Evolutionary conservation across 2,329 filamentous ascomycete genomes (phyloP).

Genomic region (Sphaerostilbella broomeana): DNA sequence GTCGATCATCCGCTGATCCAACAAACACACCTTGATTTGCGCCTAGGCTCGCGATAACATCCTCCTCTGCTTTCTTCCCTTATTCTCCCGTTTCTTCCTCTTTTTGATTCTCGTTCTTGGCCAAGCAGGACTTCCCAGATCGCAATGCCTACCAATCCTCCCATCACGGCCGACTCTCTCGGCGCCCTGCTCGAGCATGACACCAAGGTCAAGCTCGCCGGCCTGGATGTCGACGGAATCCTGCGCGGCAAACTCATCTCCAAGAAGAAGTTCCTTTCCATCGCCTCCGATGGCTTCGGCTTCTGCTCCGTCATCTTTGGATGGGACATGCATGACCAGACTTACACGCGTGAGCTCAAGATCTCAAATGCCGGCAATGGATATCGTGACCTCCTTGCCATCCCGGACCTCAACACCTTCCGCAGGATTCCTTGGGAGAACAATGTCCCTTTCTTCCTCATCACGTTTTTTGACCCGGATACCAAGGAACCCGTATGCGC

Average conservation of each 20-base stretch:
- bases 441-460: constrained; percentile 76
- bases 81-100: background rate
- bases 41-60: background rate
- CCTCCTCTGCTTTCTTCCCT: constrained; percentile 4
- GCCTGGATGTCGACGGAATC: constrained; percentile 79
- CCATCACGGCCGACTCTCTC: constrained; percentile 57
- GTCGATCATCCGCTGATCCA: no score
- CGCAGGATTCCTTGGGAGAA: constrained; percentile 87
- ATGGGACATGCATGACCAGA: constrained; percentile 95
- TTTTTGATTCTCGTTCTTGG: background rate
- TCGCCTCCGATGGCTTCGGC: constrained; percentile 75
- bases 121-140: background rate
- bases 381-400: constrained; percentile 76
- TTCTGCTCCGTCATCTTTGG: constrained; percentile 94
- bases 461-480: constrained; percentile 79
- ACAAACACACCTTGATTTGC: background rate
- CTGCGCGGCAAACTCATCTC: constrained; percentile 86
- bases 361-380: constrained; percentile 90
- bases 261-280: constrained; percentile 85
- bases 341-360: constrained; percentile 76
- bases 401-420: constrained; percentile 71
- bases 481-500: constrained; percentile 64
- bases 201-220: constrained; percentile 77
- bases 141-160: background rate
- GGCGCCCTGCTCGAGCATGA: constrained; percentile 63